Conservation (phyloP, 2,329 filamentous ascomycete species). For the Fusarium avenaceum region DNA sequence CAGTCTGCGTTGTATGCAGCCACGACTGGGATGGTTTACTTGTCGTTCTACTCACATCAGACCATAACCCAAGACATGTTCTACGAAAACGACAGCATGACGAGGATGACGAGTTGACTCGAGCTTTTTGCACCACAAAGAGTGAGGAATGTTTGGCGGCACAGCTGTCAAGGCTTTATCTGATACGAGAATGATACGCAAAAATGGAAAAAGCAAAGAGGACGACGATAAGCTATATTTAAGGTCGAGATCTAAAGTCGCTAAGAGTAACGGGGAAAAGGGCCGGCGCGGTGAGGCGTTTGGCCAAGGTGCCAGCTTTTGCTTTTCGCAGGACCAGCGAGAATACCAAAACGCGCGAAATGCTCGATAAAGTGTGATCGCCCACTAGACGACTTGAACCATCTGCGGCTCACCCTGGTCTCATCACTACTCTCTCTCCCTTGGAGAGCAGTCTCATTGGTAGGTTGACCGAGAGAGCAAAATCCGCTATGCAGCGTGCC, state of each 20-base stretch:
- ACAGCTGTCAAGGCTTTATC: not conserved
- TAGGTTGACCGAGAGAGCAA: conserved; percentile 45
- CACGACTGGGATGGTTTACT: conserved; percentile 43
- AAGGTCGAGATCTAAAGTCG: conserved; percentile 2
- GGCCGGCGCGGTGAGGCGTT: conserved; percentile 29
- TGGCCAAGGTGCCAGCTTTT: conserved; percentile 26
- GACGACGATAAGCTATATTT: not conserved
- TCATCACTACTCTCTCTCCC: conserved; percentile 47
- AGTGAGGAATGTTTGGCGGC: not conserved
- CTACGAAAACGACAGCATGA: conserved; percentile 7
- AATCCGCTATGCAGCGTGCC: conserved; percentile 46
- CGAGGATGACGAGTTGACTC: conserved; percentile 17
- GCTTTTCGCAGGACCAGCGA: conserved; percentile 41
- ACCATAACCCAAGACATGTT: conserved; percentile 38
- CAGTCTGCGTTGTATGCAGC: conserved; percentile 43
- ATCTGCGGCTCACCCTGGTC: conserved; percentile 51
- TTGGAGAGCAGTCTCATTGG: conserved; percentile 48
- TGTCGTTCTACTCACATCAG: conserved; percentile 44
- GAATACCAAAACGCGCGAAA: conserved; percentile 44
- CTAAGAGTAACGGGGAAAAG: conserved; percentile 18
- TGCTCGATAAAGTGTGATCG: conserved; percentile 49
- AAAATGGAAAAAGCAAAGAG: not conserved
- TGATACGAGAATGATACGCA: not conserved
- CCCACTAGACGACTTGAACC: conserved; percentile 47
- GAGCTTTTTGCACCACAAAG: not conserved